These are phyloP conservation scores for Pythium dissimile DNA, from an alignment of 352 stramenopile species.

Conservation along the genomic window DNA sequence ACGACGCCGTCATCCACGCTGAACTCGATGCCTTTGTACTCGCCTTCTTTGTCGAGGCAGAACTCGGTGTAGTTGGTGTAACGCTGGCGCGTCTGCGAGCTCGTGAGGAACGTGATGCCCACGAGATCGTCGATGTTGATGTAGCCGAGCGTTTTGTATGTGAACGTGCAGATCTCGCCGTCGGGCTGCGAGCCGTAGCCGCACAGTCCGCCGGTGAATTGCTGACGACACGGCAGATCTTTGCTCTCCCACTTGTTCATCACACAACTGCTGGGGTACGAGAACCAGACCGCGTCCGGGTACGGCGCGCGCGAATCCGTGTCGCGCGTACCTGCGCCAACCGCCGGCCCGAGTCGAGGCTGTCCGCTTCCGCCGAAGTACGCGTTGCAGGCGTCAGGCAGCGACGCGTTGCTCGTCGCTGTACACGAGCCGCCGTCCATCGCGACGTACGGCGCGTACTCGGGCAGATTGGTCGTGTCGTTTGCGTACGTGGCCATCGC, in stretches of 20 bases:
- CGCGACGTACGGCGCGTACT: slow-evolving; percentile 51
- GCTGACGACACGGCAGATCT: slow-evolving; percentile 14
- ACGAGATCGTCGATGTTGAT: slow-evolving; percentile 55
- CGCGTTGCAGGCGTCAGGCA: slow-evolving; percentile 9
- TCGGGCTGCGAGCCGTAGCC: slow-evolving; percentile 13
- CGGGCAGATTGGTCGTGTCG: slow-evolving; percentile 23
- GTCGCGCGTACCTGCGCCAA: slow-evolving; percentile 35
- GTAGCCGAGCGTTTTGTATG: slow-evolving; percentile 56
- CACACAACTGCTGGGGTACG: slow-evolving; percentile 55
- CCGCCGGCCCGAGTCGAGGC: slow-evolving; percentile 29
- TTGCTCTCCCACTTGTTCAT: slow-evolving; percentile 40
- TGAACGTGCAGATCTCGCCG: slow-evolving; percentile 11
- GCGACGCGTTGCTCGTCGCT: slow-evolving; percentile 4
- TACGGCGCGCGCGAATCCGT: slow-evolving; percentile 49
- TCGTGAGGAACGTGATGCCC: slow-evolving; percentile 55
- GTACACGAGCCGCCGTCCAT: slow-evolving; percentile 66
- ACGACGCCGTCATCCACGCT: slow-evolving; percentile 8
- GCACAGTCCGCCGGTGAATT: slow-evolving; percentile 28
- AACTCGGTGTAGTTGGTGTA: slow-evolving; percentile 59
- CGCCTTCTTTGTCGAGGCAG: slow-evolving; percentile 28
- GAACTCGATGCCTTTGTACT: slow-evolving; percentile 44
- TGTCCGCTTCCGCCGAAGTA: slow-evolving; percentile 19
- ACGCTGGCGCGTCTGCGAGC: slow-evolving; percentile 13
- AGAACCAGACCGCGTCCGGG: slow-evolving; percentile 57
- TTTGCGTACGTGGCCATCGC: slow-evolving; percentile 30